Evolutionary conservation across 768 basidiomycete species (phyloP), one percentile per base, ranked within the genome.

Genomic region (Gloeopeniophorella convolvens): DNA sequence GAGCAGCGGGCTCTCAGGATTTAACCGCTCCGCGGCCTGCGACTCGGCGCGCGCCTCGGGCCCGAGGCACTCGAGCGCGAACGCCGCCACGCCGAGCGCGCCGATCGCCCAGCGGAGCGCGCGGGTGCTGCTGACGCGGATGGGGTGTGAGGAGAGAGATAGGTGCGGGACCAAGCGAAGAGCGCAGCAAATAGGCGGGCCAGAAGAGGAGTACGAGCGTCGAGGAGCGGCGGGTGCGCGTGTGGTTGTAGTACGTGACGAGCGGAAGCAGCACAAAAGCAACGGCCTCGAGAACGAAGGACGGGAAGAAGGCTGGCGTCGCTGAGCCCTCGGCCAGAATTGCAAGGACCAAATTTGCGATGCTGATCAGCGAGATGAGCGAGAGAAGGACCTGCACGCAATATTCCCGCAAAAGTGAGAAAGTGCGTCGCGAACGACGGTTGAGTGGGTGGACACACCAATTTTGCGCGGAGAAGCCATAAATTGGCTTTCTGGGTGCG

Each of bases 121-220:
- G 21, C 83, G 50, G n/a, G n/a, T n/a, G n/a, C n/a, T n/a, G n/a
- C n/a, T n/a, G n/a, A n/a, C 10, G 80, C 58, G 2, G 70, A 54
- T 2, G 60, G 56, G 15, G 67, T 54, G 7, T 71, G 51, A 26
- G 65, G 69, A 35, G 55, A 37, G n/a, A 71, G 42, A 41, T 70
- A 59, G 0, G 91, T 88, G 6, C 89, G 76, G 0, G 78, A 69
- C 76, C 84, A 80, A 5, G 88, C 63, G 10, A 67, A 59, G 0
- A 80, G 58, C 0, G 68, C 70, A 13, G 72, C 16, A 11, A 77
- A 42, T 89, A 88, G 8, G 75, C 43, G 0, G 90, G 89, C 85
- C 89, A 95, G 66, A 89, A 94, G 41, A 94, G 63, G 9, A 96
- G 76, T 31, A 92, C 66, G 11, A 80, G 62, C 1, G 85, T 72